Conservation (phyloP, 495 filamentous ascomycete species). For the Penicillium egyptiacum region DNA sequence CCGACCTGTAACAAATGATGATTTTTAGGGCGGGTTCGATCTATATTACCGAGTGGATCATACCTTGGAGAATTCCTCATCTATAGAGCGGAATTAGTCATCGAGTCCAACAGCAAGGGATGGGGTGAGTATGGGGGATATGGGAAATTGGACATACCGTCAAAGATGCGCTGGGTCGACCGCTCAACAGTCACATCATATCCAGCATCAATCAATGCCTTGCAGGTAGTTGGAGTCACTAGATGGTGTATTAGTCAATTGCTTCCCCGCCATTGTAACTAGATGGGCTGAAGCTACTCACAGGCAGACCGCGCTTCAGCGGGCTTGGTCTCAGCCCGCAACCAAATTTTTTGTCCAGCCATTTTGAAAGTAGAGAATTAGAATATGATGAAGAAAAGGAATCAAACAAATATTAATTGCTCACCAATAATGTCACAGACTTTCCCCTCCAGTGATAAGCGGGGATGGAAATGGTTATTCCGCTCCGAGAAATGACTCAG, state of each 20-base stretch:
- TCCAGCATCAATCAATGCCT: constrained; percentile 77
- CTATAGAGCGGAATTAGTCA: constrained; percentile 24
- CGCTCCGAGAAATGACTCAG: constrained; percentile 43
- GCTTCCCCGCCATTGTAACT: constrained; percentile 9
- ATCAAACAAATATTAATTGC: constrained; percentile 7
- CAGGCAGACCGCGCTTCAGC: constrained; percentile 50
- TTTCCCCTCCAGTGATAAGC: constrained; percentile 34
- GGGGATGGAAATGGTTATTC: constrained; percentile 36
- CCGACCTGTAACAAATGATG: constrained; percentile 49
- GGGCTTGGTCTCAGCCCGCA: constrained; percentile 52
- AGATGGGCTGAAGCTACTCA: constrained; percentile 28
- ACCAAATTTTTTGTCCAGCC: constrained; percentile 49
- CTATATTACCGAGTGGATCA: background rate
- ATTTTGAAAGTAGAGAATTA: constrained; percentile 27
- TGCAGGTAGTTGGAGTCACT: constrained; percentile 69
- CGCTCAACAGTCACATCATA: constrained; percentile 84
- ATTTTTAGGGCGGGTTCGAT: constrained; percentile 9
- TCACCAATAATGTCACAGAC: constrained; percentile 34
- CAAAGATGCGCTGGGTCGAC: constrained; percentile 78
- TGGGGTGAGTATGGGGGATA: background rate
- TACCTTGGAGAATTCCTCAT: constrained; percentile 57
- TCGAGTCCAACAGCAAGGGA: constrained; percentile 8
- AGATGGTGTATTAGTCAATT: constrained; percentile 8
- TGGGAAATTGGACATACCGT: constrained; percentile 48
- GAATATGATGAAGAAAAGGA: constrained; percentile 11